Conservation (phyloP, 2,329 filamentous ascomycete genomes). For the Fusarium guadeloupense region DNA sequence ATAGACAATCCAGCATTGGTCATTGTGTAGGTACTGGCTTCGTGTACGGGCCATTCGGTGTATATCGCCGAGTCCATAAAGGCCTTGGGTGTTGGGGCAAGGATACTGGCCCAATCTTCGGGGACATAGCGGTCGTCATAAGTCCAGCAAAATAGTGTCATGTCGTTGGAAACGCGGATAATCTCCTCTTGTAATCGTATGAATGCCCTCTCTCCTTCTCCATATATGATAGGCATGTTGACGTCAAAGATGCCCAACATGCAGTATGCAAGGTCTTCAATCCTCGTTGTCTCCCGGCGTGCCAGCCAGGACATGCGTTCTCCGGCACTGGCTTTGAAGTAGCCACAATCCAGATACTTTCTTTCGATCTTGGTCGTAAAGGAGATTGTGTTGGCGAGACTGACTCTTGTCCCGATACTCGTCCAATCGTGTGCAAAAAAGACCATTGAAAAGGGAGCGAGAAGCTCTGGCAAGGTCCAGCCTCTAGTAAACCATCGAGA, state of each 20-base stretch:
- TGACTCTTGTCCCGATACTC: conserved; percentile 14
- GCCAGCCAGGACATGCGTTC: conserved; percentile 24
- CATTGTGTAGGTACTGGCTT: conserved; percentile 22
- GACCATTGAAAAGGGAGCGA: conserved; percentile 15
- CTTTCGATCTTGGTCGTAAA: conserved; percentile 22
- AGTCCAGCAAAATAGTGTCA: conserved; percentile 20
- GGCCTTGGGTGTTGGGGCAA: conserved; percentile 7
- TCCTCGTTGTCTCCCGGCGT: conserved; percentile 8
- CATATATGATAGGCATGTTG: conserved; percentile 25
- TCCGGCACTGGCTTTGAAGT: conserved; percentile 17
- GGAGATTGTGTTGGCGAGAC: conserved; percentile 17
- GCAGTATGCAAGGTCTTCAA: conserved; percentile 18
- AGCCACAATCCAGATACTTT: conserved; percentile 21
- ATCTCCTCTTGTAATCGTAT: conserved; percentile 20
- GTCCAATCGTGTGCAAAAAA: conserved; percentile 23
- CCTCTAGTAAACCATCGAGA: conserved; percentile 20
- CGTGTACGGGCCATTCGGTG: conserved; percentile 19
- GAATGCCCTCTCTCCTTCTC: conserved; percentile 16
- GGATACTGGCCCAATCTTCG: conserved; percentile 16
- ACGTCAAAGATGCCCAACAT: conserved; percentile 25
- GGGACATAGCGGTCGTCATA: conserved; percentile 19
- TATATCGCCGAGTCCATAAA: conserved; percentile 16
- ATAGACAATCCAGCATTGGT: conserved; percentile 15
- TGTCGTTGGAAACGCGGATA: conserved; percentile 20
- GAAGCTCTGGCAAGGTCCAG: conserved; percentile 18